Conservation (phyloP, 805 yeast species). For the Debaryomyces prosopidis region DNA sequence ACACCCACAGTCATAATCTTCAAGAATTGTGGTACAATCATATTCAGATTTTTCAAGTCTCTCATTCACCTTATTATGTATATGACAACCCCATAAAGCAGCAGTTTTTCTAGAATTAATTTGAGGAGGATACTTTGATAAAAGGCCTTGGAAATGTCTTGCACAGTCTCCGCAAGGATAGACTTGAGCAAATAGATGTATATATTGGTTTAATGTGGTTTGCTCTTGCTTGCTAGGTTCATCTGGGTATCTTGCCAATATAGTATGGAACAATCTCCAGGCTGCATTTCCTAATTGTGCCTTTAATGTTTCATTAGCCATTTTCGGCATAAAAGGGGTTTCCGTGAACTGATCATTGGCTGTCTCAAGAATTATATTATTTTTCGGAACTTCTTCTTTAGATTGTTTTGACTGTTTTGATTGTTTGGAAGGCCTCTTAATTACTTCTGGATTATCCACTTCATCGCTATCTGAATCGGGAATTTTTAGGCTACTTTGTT, state of each 20-base stretch:
- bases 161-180: conserved; percentile 99
- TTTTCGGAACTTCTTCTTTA: neutral
- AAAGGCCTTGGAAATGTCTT: conserved; percentile 73
- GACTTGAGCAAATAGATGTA: conserved; percentile 80
- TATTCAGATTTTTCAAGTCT: conserved; percentile 67
- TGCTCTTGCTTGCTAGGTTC: conserved; percentile 66
- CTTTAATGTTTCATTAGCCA: conserved; percentile 80
- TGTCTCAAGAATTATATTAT: neutral
- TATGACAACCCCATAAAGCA: conserved; percentile 93
- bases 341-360: conserved; percentile 24
- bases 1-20: conserved; percentile 96
- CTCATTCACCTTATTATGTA: conserved; percentile 85
- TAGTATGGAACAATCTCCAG: conserved; percentile 89
- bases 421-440: neutral
- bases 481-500: neutral
- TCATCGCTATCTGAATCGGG: neutral
- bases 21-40: conserved; percentile 83
- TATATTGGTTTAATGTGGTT: conserved; percentile 59
- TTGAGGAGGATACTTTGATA: conserved; percentile 82
- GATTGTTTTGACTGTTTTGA: neutral
- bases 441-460: neutral
- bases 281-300: conserved; percentile 90
- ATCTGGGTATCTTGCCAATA: conserved; percentile 90
- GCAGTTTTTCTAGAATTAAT: conserved; percentile 73
- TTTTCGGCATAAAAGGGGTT: conserved; percentile 83